Evolutionary conservation across 192 early-diverging fungal species (phyloP), one percentile per base, ranked within the genome.

Genomic region (Umbelopsis vinacea): DNA sequence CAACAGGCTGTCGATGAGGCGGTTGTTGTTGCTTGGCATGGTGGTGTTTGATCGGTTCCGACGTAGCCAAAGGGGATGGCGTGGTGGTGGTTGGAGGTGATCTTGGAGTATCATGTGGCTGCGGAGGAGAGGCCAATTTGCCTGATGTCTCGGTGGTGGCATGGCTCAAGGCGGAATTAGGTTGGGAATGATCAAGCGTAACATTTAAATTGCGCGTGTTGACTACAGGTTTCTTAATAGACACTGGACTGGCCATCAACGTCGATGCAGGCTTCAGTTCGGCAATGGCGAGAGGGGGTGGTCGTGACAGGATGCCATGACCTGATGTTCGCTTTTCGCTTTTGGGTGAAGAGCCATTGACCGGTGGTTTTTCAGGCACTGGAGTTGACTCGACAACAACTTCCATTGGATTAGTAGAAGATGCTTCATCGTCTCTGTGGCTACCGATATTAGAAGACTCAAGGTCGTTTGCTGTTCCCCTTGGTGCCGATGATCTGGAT

Each of bases 11-110:
- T 57, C 53, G 72, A 47, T 22, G 46, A 48, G 19, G 29, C 23
- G 46, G 53, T 57, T 69, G 53, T 9, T 74, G 53, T 57, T 69
- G 53, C 15, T 74, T 40, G 0, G 15, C n/a, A 8, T 46, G 50
- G 9, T 46, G 53, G 9, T 52, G 29, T 2, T 29, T 6, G 60
- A 55, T 22, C 6, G n/a, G 37, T 23, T 50, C 23, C 26, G 40
- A 21, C 60, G 50, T 10, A 47, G 73, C 15, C 46, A 46, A 46
- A 35, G n/a, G 29, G 29, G 69, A 43, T 52, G 69, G 8, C 37
- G 48, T 24, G 23, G 47, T 46, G 1, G 40, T 46, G 6, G n/a
- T n/a, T n/a, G 24, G 46, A 6, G 46, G 52, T 70, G 69, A 53
- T 38, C 22, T 63, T 37, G 57, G 29, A 63, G 57, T 54, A 6